Percentiles rank a stretch among this genome's conserved stretches.
phyloP scores from a whole-genome alignment of 2,329 filamentous ascomycete species.

The Xylaria hypoxylon region DNA sequence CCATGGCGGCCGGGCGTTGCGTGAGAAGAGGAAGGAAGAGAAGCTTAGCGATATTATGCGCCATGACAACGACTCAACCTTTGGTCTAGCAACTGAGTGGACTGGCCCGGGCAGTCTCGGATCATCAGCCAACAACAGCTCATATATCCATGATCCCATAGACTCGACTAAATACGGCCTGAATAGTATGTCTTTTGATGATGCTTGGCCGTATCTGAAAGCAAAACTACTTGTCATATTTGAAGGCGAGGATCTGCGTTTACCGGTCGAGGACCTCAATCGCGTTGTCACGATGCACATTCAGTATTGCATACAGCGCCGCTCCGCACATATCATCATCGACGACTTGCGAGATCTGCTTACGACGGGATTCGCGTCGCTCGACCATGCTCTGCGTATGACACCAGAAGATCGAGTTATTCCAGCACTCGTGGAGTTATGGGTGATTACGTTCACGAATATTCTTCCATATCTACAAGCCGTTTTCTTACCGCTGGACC shows the following conservation, averaged over 20 bases:
- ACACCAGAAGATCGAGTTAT: constrained; percentile 90
- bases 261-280: constrained; percentile 89
- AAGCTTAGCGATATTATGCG: constrained; percentile 60
- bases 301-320: constrained; percentile 79
- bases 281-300: constrained; percentile 82
- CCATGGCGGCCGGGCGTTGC: constrained; percentile 79
- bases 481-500: constrained; percentile 90
- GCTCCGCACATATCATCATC: constrained; percentile 76
- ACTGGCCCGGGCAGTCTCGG: constrained; percentile 65
- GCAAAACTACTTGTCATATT: constrained; percentile 82
- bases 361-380: constrained; percentile 82
- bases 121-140: constrained; percentile 53
- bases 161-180: constrained; percentile 72
- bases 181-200: constrained; percentile 77
- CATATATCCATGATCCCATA: constrained; percentile 62
- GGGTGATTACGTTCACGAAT: constrained; percentile 91
- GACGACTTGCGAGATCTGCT: constrained; percentile 82
- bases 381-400: constrained; percentile 84
- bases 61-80: constrained; percentile 64
- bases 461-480: constrained; percentile 95
- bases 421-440: constrained; percentile 89
- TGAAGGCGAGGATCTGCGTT: constrained; percentile 80
- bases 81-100: constrained; percentile 61
- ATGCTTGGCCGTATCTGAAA: constrained; percentile 85
- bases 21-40: constrained; percentile 85